Percentiles rank a stretch among this genome's conserved stretches.
These are phyloP conservation scores for Cryptococcus sp. DNA, from an alignment of 1,284 basidiomycete species.

Conservation along the genomic window DNA sequence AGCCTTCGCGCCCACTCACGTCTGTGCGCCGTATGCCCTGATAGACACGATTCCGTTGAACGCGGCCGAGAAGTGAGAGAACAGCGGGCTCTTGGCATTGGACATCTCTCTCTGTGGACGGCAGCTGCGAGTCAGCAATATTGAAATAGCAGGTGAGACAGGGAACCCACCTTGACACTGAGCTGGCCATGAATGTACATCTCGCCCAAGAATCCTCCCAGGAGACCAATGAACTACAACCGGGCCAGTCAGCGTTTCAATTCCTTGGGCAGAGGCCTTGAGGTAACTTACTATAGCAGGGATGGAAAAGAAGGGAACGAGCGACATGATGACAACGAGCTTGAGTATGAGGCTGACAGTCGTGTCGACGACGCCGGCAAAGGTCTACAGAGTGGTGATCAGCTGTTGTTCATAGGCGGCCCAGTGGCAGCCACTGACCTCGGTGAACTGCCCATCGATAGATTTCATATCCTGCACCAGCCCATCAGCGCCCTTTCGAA, in stretches of 20 bases:
- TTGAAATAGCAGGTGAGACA: neutral
- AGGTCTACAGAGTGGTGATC: conserved; percentile 31
- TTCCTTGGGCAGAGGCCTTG: neutral
- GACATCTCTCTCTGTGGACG: conserved; percentile 56
- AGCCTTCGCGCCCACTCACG: conserved; percentile 11
- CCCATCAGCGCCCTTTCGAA: neutral
- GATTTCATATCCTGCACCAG: conserved; percentile 53
- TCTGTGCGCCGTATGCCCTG: conserved; percentile 48
- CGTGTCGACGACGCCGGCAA: conserved; percentile 42
- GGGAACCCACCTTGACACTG: conserved; percentile 58
- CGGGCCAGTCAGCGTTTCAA: neutral
- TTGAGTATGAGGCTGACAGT: conserved; percentile 51
- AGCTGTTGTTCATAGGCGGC: neutral
- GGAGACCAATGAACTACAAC: conserved; percentile 44
- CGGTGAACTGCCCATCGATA: conserved; percentile 47
- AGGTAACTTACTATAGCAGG: conserved; percentile 36
- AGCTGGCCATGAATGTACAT: conserved; percentile 66
- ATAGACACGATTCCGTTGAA: conserved; percentile 61
- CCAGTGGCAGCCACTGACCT: conserved; percentile 20
- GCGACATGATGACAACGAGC: conserved; percentile 53
- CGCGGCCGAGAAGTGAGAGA: conserved; percentile 67
- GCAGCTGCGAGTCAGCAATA: neutral
- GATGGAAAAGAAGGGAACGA: conserved; percentile 53
- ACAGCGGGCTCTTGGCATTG: conserved; percentile 62
- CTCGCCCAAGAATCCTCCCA: conserved; percentile 55